A percentile compares a stretch with the other conserved stretches of the same genome.
Evolutionary conservation across 2,329 filamentous ascomycete genomes (phyloP).

Genomic region (Epichloe scottii): DNA sequence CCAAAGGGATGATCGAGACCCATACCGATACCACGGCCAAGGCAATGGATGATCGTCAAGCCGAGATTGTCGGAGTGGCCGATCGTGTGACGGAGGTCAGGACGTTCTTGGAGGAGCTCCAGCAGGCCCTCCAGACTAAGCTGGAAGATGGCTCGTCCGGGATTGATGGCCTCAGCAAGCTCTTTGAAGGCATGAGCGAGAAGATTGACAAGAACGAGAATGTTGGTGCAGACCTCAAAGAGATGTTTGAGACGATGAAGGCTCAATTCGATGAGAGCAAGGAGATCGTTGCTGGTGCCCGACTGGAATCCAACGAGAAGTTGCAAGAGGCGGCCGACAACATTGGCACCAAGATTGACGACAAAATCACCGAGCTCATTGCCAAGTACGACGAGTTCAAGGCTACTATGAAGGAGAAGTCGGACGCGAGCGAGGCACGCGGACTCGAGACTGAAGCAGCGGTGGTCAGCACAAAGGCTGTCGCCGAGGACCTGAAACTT

Average conservation of each 20-base stretch:
- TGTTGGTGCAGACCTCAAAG: slow-evolving; percentile 51
- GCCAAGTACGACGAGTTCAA: slow-evolving; percentile 83
- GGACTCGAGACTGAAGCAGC: slow-evolving; percentile 62
- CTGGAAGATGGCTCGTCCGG: slow-evolving; percentile 63
- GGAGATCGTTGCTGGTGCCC: slow-evolving; percentile 64
- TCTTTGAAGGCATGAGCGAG: slow-evolving; percentile 55
- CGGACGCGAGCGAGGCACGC: slow-evolving; percentile 60
- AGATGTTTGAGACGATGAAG: slow-evolving; percentile 64
- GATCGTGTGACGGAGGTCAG: slow-evolving; percentile 73
- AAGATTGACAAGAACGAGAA: slow-evolving; percentile 44
- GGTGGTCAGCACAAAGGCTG: slow-evolving; percentile 59
- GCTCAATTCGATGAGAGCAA: slow-evolving; percentile 80
- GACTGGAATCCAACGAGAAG: slow-evolving; percentile 75
- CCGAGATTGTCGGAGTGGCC: slow-evolving; percentile 66
- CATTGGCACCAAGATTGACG: slow-evolving; percentile 44
- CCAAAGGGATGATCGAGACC: slow-evolving; percentile 53
- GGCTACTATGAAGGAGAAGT: slow-evolving; percentile 57
- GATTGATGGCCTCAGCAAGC: slow-evolving; percentile 59
- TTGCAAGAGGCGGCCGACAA: slow-evolving; percentile 45
- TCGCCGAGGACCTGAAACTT: slow-evolving; percentile 77
- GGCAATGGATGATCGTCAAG: slow-evolving; percentile 71
- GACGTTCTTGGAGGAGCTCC: slow-evolving; percentile 63
- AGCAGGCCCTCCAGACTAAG: slow-evolving; percentile 61
- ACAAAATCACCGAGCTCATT: slow-evolving; percentile 63
- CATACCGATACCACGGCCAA: slow-evolving; percentile 65